Conservation (phyloP, 2,329 filamentous ascomycete genomes). For the Diplodia seriata region DNA sequence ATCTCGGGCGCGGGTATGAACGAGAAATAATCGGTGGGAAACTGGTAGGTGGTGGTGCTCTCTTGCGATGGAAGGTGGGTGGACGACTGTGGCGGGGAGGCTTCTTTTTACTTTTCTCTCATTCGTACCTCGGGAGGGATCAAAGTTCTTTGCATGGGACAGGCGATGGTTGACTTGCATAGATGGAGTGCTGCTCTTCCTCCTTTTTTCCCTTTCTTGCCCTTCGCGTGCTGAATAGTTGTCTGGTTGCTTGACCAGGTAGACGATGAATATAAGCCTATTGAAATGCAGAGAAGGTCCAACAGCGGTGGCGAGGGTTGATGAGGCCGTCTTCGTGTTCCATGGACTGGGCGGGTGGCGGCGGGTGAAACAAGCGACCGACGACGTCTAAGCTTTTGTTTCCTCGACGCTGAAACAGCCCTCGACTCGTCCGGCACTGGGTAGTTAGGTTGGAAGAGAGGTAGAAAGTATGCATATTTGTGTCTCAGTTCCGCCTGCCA, state of each 20-base stretch:
- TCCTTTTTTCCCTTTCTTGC: neutral
- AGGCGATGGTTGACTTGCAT: slow-evolving; percentile 2
- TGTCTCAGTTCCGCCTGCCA: neutral
- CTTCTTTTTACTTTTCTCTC: neutral
- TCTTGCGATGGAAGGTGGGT: neutral
- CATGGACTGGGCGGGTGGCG: neutral
- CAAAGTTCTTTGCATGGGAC: slow-evolving; percentile 4
- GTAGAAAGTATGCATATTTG: neutral
- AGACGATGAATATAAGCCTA: neutral
- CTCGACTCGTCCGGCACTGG: neutral
- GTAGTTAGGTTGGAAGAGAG: neutral
- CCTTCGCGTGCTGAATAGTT: neutral
- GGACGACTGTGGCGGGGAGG: neutral
- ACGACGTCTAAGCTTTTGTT: neutral
- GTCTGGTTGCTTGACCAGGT: neutral
- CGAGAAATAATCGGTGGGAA: neutral
- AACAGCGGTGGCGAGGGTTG: no score
- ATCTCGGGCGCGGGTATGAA: no score
- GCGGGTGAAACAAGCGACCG: neutral
- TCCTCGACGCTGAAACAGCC: neutral
- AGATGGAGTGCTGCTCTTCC: neutral
- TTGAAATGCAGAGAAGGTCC: neutral
- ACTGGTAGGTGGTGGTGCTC: neutral
- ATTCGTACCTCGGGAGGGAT: neutral
- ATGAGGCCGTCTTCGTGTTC: neutral